Evolutionary conservation across 768 basidiomycete genomes (phyloP).

Genomic region (Holtermannia corniformis): DNA sequence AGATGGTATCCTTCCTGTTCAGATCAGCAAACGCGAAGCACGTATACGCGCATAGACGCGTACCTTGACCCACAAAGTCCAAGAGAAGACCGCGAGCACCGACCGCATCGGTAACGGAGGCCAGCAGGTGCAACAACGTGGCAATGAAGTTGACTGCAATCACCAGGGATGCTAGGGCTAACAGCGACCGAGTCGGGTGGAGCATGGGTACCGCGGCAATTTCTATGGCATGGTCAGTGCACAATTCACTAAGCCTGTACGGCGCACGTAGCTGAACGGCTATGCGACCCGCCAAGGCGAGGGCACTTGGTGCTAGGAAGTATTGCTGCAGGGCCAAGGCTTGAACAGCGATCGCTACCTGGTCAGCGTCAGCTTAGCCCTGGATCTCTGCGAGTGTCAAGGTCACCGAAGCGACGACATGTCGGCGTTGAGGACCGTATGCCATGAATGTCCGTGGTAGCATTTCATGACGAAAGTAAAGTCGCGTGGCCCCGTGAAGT

Average conservation of each 20-base stretch:
- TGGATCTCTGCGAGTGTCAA: not conserved
- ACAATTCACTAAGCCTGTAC: too few species aligned
- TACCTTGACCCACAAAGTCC: slow-evolving; percentile 34
- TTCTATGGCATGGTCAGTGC: slow-evolving; percentile 1
- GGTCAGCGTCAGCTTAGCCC: not conserved
- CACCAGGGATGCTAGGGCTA: slow-evolving; percentile 18
- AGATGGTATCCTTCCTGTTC: too few species aligned
- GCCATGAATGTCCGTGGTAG: slow-evolving; percentile 21
- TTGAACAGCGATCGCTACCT: slow-evolving; percentile 21
- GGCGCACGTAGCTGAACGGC: slow-evolving; percentile 15
- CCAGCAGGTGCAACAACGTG: slow-evolving; percentile 20
- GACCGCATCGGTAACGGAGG: slow-evolving; percentile 14
- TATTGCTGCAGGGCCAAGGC: slow-evolving; percentile 24
- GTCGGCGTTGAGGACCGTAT: slow-evolving; percentile 30
- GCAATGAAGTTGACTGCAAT: slow-evolving; percentile 16
- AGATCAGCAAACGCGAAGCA: too few species aligned
- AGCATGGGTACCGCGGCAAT: slow-evolving; percentile 17
- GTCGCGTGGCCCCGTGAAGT: not conserved
- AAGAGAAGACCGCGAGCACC: slow-evolving; percentile 23
- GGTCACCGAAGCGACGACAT: slow-evolving; percentile 29
- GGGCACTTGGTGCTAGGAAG: slow-evolving; percentile 25
- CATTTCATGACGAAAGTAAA: too few species aligned
- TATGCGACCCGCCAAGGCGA: slow-evolving; percentile 22
- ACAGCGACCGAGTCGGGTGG: slow-evolving; percentile 20
- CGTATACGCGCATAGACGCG: too few species aligned